These are phyloP conservation scores for Phlyctochytrium planicorne DNA, from an alignment of 192 early-diverging fungal genomes.

Conservation along the genomic window DNA sequence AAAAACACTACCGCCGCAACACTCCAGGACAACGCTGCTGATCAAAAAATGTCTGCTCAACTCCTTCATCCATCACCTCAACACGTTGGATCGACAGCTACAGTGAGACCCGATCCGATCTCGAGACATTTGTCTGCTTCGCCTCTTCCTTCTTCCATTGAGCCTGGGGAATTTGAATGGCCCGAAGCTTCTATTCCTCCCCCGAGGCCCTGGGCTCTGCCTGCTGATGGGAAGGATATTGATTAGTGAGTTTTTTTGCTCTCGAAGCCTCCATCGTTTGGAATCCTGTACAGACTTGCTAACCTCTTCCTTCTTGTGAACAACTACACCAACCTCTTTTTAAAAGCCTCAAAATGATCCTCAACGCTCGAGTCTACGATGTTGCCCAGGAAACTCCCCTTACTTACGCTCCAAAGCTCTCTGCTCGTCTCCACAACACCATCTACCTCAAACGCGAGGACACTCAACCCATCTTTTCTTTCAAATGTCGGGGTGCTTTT, in stretches of 20 bases:
- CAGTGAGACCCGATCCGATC: not conserved
- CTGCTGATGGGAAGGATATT: slow-evolving; percentile 19
- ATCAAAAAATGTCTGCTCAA: no score
- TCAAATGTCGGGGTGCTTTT: slow-evolving; percentile 53
- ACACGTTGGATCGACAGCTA: no score
- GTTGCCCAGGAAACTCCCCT: slow-evolving; percentile 25
- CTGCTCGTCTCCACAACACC: slow-evolving; percentile 30
- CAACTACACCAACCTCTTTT: not conserved
- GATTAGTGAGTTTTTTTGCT: slow-evolving; percentile 35
- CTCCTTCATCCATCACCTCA: no score
- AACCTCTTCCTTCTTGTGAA: not conserved
- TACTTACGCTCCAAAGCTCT: slow-evolving; percentile 19
- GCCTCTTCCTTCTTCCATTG: not conserved
- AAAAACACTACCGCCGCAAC: no score
- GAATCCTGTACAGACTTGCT: no score
- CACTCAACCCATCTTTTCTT: slow-evolving; percentile 54
- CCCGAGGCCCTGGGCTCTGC: not conserved
- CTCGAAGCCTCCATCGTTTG: no score
- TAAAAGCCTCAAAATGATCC: slow-evolving; percentile 34
- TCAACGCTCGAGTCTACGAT: slow-evolving; percentile 52
- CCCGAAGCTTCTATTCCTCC: slow-evolving; percentile 30
- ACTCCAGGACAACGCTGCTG: no score
- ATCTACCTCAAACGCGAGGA: slow-evolving; percentile 55
- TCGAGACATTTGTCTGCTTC: not conserved
- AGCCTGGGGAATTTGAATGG: slow-evolving; percentile 16